Evolutionary conservation across 116 monocot species (phyloP).

Genomic region (Trichopus zeylanicus): DNA sequence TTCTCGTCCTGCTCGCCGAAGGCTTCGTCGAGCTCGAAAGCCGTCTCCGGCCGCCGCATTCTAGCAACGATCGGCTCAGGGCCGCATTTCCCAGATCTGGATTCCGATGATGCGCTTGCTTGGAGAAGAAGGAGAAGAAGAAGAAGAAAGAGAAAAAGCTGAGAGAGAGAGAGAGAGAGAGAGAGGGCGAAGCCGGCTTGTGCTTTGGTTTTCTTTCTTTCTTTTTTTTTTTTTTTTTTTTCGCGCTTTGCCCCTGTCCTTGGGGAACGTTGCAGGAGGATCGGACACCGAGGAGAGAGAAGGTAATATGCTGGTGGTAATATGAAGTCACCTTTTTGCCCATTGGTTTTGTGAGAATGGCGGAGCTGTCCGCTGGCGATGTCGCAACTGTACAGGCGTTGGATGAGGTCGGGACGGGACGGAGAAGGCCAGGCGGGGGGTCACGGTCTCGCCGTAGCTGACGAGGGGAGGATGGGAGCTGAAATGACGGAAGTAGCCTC

Average conservation of each 20-base stretch:
- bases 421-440: background rate
- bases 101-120: background rate
- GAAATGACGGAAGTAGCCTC: background rate
- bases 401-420: background rate
- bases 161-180: background rate
- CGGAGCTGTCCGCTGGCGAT: too few relatives aligned
- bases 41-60: background rate
- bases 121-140: background rate
- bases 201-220: conserved; percentile 1
- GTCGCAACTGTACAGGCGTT: too few relatives aligned
- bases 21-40: too few relatives aligned
- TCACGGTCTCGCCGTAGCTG: background rate
- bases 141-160: too few relatives aligned
- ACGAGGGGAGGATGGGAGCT: background rate
- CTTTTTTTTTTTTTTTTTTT: too few relatives aligned
- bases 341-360: too few relatives aligned
- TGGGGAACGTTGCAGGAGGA: conserved; percentile 2
- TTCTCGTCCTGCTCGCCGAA: background rate
- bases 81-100: background rate
- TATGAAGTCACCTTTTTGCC: too few relatives aligned
- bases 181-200: background rate
- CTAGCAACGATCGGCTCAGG: background rate
- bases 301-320: too few relatives aligned
- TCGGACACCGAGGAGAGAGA: too few relatives aligned
- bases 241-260: background rate